A percentile compares a stretch with the other conserved stretches of the same genome.
Evolutionary conservation across 2,329 filamentous ascomycete species (phyloP).

Genomic region (Colletotrichum higginsianum): DNA sequence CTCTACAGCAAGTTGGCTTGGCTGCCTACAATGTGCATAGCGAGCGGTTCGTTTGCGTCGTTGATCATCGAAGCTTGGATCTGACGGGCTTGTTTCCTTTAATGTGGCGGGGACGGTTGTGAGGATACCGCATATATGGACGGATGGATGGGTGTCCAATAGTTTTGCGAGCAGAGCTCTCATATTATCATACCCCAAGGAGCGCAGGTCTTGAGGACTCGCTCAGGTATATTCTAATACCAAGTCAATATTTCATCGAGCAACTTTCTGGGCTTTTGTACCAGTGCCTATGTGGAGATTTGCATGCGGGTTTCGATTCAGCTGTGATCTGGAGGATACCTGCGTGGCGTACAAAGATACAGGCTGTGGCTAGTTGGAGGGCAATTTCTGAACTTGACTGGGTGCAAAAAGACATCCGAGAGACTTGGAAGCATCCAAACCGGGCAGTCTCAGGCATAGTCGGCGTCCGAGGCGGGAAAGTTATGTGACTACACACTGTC

Average conservation of each 20-base stretch:
- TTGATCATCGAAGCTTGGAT: slow-evolving; percentile 23
- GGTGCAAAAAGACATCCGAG: background rate
- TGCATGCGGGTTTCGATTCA: no score
- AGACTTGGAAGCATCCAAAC: background rate
- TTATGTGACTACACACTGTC: background rate
- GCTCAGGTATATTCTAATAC: slow-evolving; percentile 34
- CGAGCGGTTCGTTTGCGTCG: slow-evolving; percentile 30
- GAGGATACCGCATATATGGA: slow-evolving; percentile 24
- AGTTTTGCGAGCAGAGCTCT: slow-evolving; percentile 25
- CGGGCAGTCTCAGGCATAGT: no score
- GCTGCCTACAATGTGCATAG: slow-evolving; percentile 34
- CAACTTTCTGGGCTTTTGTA: background rate
- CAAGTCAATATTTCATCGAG: background rate
- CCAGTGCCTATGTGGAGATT: no score
- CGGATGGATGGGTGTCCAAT: slow-evolving; percentile 17
- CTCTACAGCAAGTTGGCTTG: slow-evolving; percentile 18
- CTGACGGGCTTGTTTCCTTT: slow-evolving; percentile 5
- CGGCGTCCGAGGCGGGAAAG: background rate
- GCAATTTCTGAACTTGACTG: background rate
- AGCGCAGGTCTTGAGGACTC: slow-evolving; percentile 30
- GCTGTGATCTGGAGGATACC: no score
- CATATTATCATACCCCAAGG: slow-evolving; percentile 20
- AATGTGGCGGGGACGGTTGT: background rate
- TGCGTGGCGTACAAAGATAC: background rate
- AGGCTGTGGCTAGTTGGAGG: background rate